Conservation (phyloP, 2,329 filamentous ascomycete genomes). For the Aureobasidium pullulans region DNA sequence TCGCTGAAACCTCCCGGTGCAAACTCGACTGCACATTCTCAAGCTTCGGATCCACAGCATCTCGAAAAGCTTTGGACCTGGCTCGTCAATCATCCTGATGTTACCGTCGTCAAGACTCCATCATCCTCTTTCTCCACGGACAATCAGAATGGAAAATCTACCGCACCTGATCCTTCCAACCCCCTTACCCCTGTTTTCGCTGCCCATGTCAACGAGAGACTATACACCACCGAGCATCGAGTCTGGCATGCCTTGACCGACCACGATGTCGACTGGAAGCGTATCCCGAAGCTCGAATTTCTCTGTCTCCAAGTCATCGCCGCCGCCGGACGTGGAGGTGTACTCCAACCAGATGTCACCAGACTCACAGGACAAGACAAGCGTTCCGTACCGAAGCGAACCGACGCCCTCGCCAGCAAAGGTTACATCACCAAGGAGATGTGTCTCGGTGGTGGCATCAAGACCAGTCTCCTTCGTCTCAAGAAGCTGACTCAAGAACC, state of each 20-base stretch:
- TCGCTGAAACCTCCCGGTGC: slow-evolving; percentile 20
- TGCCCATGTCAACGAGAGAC: slow-evolving; percentile 22
- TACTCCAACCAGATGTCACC: slow-evolving; percentile 51
- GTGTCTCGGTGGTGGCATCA: slow-evolving; percentile 40
- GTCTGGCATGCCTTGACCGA: slow-evolving; percentile 55
- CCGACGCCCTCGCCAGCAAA: slow-evolving; percentile 48
- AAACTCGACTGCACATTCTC: slow-evolving; percentile 3
- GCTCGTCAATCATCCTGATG: slow-evolving; percentile 49
- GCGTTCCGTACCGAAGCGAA: slow-evolving; percentile 55
- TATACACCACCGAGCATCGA: slow-evolving; percentile 48
- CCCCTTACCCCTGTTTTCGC: slow-evolving; percentile 6
- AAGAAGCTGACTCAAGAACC: slow-evolving; percentile 38
- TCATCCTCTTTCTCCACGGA: slow-evolving; percentile 18
- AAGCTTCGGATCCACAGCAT: slow-evolving; percentile 42
- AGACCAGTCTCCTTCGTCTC: slow-evolving; percentile 51
- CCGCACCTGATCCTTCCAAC: slow-evolving; percentile 7
- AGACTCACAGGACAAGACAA: slow-evolving; percentile 55
- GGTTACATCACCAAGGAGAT: slow-evolving; percentile 55
- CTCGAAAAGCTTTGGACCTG: slow-evolving; percentile 51
- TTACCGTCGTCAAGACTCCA: slow-evolving; percentile 41
- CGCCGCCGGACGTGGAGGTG: slow-evolving; percentile 44
- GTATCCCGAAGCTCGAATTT: slow-evolving; percentile 49
- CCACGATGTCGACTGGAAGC: slow-evolving; percentile 49
- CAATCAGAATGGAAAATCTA: slow-evolving; percentile 15
- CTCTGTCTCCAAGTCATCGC: slow-evolving; percentile 52